A percentile compares a stretch with the other conserved stretches of the same genome.
Conservation (phyloP, 1,284 basidiomycete species). For the Rhodotorula glutinis region DNA sequence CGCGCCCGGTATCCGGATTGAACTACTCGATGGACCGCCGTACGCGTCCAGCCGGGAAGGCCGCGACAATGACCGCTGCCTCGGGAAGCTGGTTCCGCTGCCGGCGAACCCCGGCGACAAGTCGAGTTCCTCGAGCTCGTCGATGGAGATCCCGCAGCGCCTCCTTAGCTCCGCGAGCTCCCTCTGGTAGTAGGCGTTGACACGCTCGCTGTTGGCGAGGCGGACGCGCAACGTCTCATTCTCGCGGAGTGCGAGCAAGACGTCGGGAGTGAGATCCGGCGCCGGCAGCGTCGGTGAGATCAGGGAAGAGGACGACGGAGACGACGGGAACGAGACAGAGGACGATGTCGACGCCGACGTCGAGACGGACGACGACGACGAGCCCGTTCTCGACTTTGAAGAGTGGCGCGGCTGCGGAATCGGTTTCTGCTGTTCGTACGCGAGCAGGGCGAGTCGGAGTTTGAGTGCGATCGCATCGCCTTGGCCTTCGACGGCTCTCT, state of each 20-base stretch:
- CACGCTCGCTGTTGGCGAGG: conserved; percentile 27
- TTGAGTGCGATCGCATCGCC: conserved; percentile 24
- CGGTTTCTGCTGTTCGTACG: conserved; percentile 6
- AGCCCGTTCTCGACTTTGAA: not conserved
- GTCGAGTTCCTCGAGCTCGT: conserved; percentile 31
- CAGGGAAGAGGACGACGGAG: conserved; percentile 19
- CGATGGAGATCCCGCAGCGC: conserved; percentile 21
- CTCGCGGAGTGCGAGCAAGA: conserved; percentile 20
- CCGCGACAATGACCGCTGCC: not conserved
- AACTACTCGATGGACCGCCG: not conserved
- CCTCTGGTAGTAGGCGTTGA: conserved; percentile 29
- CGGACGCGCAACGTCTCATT: conserved; percentile 22
- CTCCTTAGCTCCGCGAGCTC: conserved; percentile 28
- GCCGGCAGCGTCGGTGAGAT: conserved; percentile 14
- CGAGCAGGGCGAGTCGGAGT: conserved; percentile 24
- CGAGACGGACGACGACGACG: conserved; percentile 18
- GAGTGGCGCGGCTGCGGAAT: not conserved
- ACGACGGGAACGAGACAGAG: conserved; percentile 18
- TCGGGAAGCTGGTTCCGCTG: not conserved
- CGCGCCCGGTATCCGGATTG: conserved; percentile 28
- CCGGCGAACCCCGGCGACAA: not conserved
- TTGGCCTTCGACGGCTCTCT: conserved; percentile 23
- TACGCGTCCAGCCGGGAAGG: not conserved
- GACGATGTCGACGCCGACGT: conserved; percentile 25
- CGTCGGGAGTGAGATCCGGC: conserved; percentile 5